Evolutionary conservation across 1,284 basidiomycete species (phyloP).

Genomic region (Rhodofomes roseus): DNA sequence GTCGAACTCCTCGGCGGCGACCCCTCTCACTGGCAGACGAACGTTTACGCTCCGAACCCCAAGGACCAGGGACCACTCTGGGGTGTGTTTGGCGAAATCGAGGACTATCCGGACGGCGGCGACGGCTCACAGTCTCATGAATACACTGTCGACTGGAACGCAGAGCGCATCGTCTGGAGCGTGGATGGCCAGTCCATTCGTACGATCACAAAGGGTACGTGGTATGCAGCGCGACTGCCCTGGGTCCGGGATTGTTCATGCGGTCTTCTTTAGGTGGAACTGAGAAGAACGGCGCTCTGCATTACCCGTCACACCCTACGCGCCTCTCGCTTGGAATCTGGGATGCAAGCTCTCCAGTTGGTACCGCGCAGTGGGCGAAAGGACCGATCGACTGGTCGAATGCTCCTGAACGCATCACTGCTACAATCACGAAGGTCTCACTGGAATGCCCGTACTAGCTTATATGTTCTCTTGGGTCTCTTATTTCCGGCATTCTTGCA

Average conservation of each 20-base stretch:
- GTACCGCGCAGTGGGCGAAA: constrained; percentile 43
- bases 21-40: constrained; percentile 40
- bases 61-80: constrained; percentile 33
- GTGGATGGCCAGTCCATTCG: constrained; percentile 37
- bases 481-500: too few species aligned
- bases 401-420: constrained; percentile 32
- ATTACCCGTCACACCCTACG: constrained; percentile 34
- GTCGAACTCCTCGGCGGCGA: constrained; percentile 42
- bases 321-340: constrained; percentile 44
- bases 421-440: constrained; percentile 34
- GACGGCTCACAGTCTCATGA: constrained; percentile 28
- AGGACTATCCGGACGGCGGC: constrained; percentile 23
- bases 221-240: too few species aligned
- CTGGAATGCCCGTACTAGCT: constrained; percentile 38
- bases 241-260: too few species aligned
- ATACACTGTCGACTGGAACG: constrained; percentile 43
- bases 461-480: background rate
- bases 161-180: constrained; percentile 39
- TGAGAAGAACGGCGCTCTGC: constrained; percentile 32
- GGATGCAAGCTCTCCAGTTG: constrained; percentile 42
- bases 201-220: constrained; percentile 35
- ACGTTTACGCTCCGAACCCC: constrained; percentile 38
- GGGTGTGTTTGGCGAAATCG: constrained; percentile 34
- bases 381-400: constrained; percentile 43
- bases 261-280: constrained; percentile 28